These are phyloP conservation scores for Aspergillus unguis DNA, from an alignment of 2,329 filamentous ascomycete genomes.

Conservation along the genomic window DNA sequence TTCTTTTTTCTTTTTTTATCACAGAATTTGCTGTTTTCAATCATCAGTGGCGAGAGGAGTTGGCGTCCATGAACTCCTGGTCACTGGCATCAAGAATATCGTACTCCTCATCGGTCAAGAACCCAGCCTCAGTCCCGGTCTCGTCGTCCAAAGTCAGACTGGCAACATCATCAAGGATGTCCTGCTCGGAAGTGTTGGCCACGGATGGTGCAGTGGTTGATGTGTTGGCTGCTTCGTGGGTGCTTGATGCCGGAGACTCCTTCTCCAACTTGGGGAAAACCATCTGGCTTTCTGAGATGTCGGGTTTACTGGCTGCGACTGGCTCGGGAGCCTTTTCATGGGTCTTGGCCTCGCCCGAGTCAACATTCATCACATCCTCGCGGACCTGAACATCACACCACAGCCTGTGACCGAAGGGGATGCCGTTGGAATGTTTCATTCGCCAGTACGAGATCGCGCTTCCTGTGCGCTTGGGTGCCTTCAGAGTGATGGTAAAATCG, in stretches of 20 bases:
- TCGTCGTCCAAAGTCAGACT: constrained; percentile 52
- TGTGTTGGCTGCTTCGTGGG: constrained; percentile 55
- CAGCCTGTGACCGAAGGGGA: constrained; percentile 84
- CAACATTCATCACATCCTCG: constrained; percentile 17
- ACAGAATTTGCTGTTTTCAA: not conserved
- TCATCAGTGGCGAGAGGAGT: constrained; percentile 23
- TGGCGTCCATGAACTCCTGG: constrained; percentile 66
- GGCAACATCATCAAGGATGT: constrained; percentile 53
- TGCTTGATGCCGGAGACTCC: constrained; percentile 79
- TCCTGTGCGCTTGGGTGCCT: constrained; percentile 72
- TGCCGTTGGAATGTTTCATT: constrained; percentile 73
- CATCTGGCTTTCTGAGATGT: constrained; percentile 64
- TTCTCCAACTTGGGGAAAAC: constrained; percentile 96
- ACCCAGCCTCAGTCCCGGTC: constrained; percentile 60
- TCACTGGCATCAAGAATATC: constrained; percentile 95
- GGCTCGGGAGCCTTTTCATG: constrained; percentile 35
- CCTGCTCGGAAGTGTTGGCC: constrained; percentile 49
- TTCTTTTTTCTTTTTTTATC: constrained; percentile 5
- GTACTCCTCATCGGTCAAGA: constrained; percentile 96
- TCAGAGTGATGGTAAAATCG: constrained; percentile 79
- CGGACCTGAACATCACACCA: constrained; percentile 87
- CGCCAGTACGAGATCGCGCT: constrained; percentile 96
- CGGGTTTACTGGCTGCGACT: constrained; percentile 33
- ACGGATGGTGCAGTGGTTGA: constrained; percentile 35
- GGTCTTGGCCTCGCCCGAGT: constrained; percentile 9